These are phyloP conservation scores for Coniosporium apollinis DNA, from an alignment of 495 filamentous ascomycete species.

Conservation along the genomic window DNA sequence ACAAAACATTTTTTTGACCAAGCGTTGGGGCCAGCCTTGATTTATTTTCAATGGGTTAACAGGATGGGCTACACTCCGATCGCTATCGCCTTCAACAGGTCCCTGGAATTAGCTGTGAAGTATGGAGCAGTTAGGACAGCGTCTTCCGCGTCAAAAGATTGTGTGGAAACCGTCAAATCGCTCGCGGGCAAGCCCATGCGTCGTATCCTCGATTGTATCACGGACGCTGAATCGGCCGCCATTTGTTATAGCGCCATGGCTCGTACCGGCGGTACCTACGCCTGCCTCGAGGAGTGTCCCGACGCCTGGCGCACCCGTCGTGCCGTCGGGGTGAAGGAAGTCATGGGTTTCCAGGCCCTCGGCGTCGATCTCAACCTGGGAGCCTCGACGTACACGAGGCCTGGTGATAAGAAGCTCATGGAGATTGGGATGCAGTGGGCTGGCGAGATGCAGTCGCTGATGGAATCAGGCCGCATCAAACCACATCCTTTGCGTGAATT, in stretches of 20 bases:
- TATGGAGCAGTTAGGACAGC: conserved; percentile 1
- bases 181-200: background rate
- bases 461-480: conserved; percentile 1
- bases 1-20: background rate
- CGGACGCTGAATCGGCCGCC: background rate
- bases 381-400: conserved; percentile 1
- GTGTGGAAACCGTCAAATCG: background rate
- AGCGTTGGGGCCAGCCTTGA: too few relatives aligned
- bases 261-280: conserved; percentile 1
- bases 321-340: conserved; percentile 1
- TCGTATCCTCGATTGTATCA: background rate
- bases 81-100: background rate
- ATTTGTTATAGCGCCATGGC: conserved; percentile 3
- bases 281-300: conserved; percentile 2
- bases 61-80: conserved; percentile 1
- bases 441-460: conserved; percentile 3
- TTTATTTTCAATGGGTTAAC: background rate
- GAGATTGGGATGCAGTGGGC: conserved; percentile 2
- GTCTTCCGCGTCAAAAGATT: background rate
- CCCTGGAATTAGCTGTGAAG: background rate
- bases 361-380: conserved; percentile 1
- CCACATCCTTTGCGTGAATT: conserved; percentile 3
- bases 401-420: conserved; percentile 1
- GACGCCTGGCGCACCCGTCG: conserved; percentile 1
- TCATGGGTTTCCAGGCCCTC: conserved; percentile 2